phyloP scores from a whole-genome alignment of 2,329 filamentous ascomycete species.

The Sporothrix brunneoviolacea region DNA sequence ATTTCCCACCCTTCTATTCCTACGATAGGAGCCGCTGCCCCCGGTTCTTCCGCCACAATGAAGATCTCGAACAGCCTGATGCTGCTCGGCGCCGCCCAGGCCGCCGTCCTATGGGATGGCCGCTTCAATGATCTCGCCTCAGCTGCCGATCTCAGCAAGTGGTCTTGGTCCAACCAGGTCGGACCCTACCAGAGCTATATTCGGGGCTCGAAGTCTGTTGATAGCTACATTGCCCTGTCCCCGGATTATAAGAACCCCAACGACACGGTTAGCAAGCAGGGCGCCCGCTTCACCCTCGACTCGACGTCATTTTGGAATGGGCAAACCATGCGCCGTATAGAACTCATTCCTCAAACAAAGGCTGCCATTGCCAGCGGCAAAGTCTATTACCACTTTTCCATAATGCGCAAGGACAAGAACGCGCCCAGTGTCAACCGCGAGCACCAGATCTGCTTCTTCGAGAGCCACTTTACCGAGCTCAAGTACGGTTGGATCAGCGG shows the following conservation, averaged over 20 bases:
- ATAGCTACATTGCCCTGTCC: constrained; percentile 56
- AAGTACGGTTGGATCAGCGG: constrained; percentile 59
- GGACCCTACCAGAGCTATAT: constrained; percentile 72
- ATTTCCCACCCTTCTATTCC: no score
- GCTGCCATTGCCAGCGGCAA: constrained; percentile 59
- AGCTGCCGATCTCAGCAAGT: constrained; percentile 49
- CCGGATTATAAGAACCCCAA: constrained; percentile 58
- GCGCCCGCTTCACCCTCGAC: constrained; percentile 61
- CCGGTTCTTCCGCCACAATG: no score
- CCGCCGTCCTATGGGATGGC: constrained; percentile 49
- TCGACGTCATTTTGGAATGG: constrained; percentile 63
- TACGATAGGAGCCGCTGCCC: no score
- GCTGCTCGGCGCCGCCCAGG: constrained; percentile 18
- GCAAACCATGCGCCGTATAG: constrained; percentile 65
- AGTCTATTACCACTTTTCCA: constrained; percentile 66
- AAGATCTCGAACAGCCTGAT: constrained; percentile 2
- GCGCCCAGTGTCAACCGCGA: constrained; percentile 56
- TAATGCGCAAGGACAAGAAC: constrained; percentile 53
- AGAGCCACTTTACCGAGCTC: constrained; percentile 68
- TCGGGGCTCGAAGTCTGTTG: constrained; percentile 52
- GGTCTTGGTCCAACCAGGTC: constrained; percentile 63
- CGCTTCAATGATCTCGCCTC: constrained; percentile 55
- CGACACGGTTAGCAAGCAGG: constrained; percentile 55
- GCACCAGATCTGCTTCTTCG: constrained; percentile 59
- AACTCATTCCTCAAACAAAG: constrained; percentile 65